Evolutionary conservation across 129 eudicot species (phyloP).

Genomic region (Escallonia rubra): DNA sequence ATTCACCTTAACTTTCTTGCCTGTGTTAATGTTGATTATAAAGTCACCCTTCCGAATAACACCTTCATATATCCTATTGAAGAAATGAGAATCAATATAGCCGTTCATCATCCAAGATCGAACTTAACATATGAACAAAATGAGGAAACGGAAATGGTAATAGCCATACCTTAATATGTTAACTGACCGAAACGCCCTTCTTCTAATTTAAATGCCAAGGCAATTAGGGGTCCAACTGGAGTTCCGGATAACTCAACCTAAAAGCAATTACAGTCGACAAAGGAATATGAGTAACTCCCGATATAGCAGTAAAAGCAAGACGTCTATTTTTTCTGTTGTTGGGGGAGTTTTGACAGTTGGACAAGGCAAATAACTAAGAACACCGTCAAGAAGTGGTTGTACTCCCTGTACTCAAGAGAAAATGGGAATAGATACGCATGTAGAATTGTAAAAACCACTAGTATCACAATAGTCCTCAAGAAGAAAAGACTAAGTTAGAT

Average conservation of each 20-base stretch:
- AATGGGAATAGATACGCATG: background rate
- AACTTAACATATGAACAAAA: conserved; percentile 3
- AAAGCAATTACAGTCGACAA: conserved; percentile 4
- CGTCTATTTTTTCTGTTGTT: too few species aligned
- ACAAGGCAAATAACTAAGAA: conserved; percentile 77
- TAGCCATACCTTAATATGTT: conserved; percentile 74
- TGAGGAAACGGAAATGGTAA: background rate
- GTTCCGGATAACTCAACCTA: conserved; percentile 79
- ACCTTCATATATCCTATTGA: conserved; percentile 82
- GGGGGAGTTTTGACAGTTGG: too few species aligned
- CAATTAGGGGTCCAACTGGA: conserved; percentile 92
- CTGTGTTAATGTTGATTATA: conserved; percentile 76
- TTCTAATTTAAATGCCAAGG: conserved; percentile 93
- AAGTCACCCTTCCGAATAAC: conserved; percentile 86
- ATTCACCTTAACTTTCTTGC: conserved; percentile 85
- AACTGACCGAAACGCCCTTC: conserved; percentile 89
- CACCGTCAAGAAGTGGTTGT: conserved; percentile 97
- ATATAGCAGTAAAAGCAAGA: too few species aligned
- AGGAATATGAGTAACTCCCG: too few species aligned
- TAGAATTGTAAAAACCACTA: too few species aligned
- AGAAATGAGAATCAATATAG: conserved; percentile 5
- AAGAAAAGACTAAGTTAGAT: too few species aligned
- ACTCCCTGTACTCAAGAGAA: conserved; percentile 59
- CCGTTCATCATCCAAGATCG: background rate
- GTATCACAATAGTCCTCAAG: too few species aligned